These are phyloP conservation scores for Bassia scoparia DNA, from an alignment of 148 eudicot species.

Conservation along the genomic window DNA sequence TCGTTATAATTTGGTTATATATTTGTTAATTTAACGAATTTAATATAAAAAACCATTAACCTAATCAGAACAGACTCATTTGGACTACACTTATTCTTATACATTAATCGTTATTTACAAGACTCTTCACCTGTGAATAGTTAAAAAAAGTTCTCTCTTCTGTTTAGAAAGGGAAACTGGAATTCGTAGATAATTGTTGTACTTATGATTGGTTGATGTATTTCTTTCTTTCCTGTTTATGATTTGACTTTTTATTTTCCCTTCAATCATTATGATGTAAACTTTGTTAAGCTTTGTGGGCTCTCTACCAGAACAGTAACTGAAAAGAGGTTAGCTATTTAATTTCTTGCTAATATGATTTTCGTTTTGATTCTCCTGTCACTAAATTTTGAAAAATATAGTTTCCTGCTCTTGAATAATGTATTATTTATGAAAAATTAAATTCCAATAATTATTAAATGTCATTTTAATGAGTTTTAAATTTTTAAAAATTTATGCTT, in stretches of 20 bases:
- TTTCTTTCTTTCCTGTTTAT: not conserved
- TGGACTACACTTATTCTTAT: too few relatives aligned
- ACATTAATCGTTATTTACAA: too few relatives aligned
- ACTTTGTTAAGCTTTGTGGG: constrained; percentile 78
- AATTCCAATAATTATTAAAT: not conserved
- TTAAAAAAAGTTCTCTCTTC: not conserved
- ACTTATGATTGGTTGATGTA: not conserved
- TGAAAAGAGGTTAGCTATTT: constrained; percentile 70
- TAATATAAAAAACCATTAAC: too few relatives aligned
- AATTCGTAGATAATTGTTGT: not conserved
- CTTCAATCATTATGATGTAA: constrained; percentile 47
- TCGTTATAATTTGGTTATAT: too few relatives aligned
- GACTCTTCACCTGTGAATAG: too few relatives aligned
- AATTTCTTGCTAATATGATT: not conserved
- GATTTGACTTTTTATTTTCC: constrained; percentile 14
- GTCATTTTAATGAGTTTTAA: not conserved
- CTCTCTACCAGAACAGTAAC: constrained; percentile 80
- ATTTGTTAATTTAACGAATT: too few relatives aligned
- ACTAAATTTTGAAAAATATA: not conserved
- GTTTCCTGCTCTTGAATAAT: not conserved
- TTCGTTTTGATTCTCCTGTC: not conserved
- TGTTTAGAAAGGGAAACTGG: not conserved
- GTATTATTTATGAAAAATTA: not conserved
- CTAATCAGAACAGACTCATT: too few relatives aligned
- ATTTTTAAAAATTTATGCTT: not conserved